Evolutionary conservation across 805 yeast species (phyloP).

Genomic region (Kluyveromyces aestuarii): DNA sequence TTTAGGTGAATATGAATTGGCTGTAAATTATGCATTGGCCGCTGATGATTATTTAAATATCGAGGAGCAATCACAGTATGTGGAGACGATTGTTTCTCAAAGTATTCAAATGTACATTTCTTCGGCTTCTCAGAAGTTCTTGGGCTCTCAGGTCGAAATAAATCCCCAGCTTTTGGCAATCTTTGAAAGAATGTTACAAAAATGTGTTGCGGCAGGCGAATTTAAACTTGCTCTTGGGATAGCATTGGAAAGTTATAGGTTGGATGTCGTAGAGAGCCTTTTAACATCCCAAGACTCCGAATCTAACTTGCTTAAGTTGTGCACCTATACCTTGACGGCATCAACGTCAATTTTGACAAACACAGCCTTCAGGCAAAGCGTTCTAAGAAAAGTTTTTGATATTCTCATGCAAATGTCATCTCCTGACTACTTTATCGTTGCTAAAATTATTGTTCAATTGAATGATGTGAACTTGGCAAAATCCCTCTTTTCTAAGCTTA

Average conservation of each 20-base stretch:
- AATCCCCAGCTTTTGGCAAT: constrained; percentile 58
- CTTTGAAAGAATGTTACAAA: constrained; percentile 79
- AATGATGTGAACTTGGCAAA: constrained; percentile 69
- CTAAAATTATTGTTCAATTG: constrained; percentile 81
- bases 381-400: constrained; percentile 53
- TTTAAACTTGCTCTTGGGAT: constrained; percentile 80
- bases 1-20: constrained; percentile 85
- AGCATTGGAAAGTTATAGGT: constrained; percentile 77
- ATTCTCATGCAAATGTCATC: constrained; percentile 46
- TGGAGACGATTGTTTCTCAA: constrained; percentile 88
- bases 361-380: constrained; percentile 55
- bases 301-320: constrained; percentile 43
- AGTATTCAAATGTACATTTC: constrained; percentile 78
- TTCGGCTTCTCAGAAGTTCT: constrained; percentile 45
- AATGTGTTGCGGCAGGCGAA: constrained; percentile 67
- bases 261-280: constrained; percentile 65
- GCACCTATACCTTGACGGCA: constrained; percentile 69
- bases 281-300: constrained; percentile 40
- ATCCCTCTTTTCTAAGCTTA: constrained; percentile 51
- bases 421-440: constrained; percentile 76
- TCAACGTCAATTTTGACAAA: constrained; percentile 59
- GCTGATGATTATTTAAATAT: constrained; percentile 77
- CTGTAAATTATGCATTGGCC: constrained; percentile 79
- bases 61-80: constrained; percentile 66
- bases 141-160: constrained; percentile 28